Percentiles rank a stretch among this genome's conserved stretches.
Evolutionary conservation across 225 moss, liverwort and hornwort genomes (phyloP).

Genomic region (Antitrichia curtipendula): DNA sequence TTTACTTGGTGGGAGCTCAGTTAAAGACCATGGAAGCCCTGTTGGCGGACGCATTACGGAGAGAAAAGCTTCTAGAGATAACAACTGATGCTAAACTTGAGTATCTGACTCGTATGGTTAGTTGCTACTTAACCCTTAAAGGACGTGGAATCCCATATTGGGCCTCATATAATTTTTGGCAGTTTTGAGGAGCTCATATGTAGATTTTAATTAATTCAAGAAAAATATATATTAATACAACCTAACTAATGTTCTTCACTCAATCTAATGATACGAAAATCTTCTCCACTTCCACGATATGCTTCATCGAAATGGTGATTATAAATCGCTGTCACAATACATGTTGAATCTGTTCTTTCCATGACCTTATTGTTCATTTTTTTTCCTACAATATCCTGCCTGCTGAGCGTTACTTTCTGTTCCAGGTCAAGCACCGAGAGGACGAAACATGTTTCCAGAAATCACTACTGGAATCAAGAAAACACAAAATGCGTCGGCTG

Average conservation of each 20-base stretch:
- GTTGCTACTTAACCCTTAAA: neutral
- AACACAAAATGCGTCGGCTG: constrained; percentile 6
- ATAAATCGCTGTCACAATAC: neutral
- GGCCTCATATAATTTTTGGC: neutral
- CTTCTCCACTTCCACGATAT: too few species aligned
- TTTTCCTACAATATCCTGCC: neutral
- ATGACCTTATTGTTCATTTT: neutral
- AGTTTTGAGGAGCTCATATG: neutral
- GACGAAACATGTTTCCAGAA: constrained; percentile 48
- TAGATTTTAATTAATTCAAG: neutral
- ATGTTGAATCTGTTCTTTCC: neutral
- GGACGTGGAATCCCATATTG: too few species aligned
- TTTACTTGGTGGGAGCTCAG: constrained; percentile 7
- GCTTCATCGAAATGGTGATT: neutral
- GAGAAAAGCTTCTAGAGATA: constrained; percentile 45
- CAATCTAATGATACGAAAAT: neutral
- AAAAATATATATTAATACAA: too few species aligned
- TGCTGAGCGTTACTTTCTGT: neutral
- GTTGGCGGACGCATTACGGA: constrained; percentile 69
- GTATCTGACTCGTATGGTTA: constrained; percentile 65
- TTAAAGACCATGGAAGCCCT: constrained; percentile 54
- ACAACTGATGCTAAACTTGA: constrained; percentile 64
- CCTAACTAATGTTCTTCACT: neutral
- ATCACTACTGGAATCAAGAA: constrained; percentile 14
- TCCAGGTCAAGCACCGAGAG: constrained; percentile 61